Conservation (phyloP, 176 grass and related monocot genomes). For the Cenchrus americanus region DNA sequence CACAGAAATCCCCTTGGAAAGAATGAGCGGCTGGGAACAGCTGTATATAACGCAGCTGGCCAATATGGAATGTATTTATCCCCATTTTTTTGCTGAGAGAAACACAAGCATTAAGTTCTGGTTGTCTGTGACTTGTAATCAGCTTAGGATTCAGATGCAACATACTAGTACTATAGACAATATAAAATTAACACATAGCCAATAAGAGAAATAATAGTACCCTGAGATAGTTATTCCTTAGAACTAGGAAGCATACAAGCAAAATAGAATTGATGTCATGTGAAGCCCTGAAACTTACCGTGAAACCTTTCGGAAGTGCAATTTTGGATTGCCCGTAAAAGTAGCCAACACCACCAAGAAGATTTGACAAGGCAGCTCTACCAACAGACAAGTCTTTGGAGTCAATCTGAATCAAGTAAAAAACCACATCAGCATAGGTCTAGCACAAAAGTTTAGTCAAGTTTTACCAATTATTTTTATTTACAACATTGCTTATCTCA, state of each 20-base stretch:
- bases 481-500: conserved; percentile 24
- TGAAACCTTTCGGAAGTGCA: conserved; percentile 84
- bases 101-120: conserved; percentile 34
- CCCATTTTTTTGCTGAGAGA: conserved; percentile 84
- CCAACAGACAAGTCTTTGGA: conserved; percentile 67
- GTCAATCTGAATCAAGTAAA: conserved; percentile 58
- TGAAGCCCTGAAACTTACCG: conserved; percentile 70
- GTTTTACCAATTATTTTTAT: conserved; percentile 12
- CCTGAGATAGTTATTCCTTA: conserved; percentile 2
- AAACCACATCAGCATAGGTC: conserved; percentile 22
- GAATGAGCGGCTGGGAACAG: conserved; percentile 95
- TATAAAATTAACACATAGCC: conserved; percentile 5
- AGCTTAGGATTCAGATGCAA: conserved; percentile 17
- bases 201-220: conserved; percentile 4
- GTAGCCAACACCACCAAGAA: conserved; percentile 90
- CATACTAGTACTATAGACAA: conserved; percentile 4
- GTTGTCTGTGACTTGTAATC: neutral
- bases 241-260: conserved; percentile 19
- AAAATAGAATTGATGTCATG: conserved; percentile 31
- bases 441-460: conserved; percentile 19
- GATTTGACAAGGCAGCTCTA: conserved; percentile 81
- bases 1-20: conserved; percentile 97
- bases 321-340: conserved; percentile 97
- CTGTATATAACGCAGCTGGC: conserved; percentile 88
- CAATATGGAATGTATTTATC: conserved; percentile 93